Base-by-base conservation (phyloP, 208 protist species). In the Acanthamoeba sp. region DNA sequence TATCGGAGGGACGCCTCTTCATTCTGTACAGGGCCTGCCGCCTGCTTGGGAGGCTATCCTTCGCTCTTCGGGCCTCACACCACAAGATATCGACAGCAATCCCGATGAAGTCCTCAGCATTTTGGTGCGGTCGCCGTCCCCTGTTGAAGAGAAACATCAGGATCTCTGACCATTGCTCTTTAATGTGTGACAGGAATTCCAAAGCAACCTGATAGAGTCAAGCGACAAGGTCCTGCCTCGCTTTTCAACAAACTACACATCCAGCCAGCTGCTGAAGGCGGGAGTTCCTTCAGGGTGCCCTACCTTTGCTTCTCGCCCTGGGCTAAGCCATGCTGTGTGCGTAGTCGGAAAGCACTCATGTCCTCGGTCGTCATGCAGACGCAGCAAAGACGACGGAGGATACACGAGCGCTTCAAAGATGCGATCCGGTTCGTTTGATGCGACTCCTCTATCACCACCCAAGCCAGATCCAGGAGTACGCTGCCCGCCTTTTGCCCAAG, bases 21-120 rank as follows among this genome's bases (percentile, higher is more conserved):
- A 14, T 50, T 14, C 0, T 50, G 5, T 0, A 20, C 42, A 95
- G 93, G 95, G 96, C 29, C 71, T 97, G 64, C 96, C 96, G 62
- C 76, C 66, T 14, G 96, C 95, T 40, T 97, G 96, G 96, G 95
- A 96, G 24, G 94, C 91, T 6, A 94, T 97, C 1, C 76, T 97
- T 20, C 91, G 94, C 27, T 87, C 90, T 9, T 91, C 69, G 32
- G 94, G 94, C 36, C 84, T 97, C 29, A 85, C 88, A 18, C 73
- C 91, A 50, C 80, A 92, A 42, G 96, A 97, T 4, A 93, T 95
- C 45, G 38, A 94, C 2, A 85, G 94, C 48, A 97, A 97, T 42
- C 94, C 93, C 36, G 64, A 95, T 34, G 89, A 94, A 40, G 94
- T 95, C 42, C 55, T 97, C 2, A 73, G 59, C 42, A 85, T 97